Evolutionary conservation across 345 rosid genomes (phyloP).

Genomic region (Eucalyptus camaldulensis): DNA sequence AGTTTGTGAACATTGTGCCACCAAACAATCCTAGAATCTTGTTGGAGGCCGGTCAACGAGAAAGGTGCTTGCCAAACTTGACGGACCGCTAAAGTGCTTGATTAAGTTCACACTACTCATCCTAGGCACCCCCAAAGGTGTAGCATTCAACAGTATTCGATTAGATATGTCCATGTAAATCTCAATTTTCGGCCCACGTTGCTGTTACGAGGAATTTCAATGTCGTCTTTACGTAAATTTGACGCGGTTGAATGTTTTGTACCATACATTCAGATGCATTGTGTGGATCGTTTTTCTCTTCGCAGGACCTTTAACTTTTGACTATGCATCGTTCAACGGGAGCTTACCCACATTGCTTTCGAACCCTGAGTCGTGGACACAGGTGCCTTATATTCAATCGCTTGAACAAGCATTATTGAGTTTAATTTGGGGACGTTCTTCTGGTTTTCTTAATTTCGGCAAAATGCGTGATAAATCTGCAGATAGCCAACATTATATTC

Average conservation of each 20-base stretch:
- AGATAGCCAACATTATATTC: conserved; percentile 22
- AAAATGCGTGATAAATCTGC: background rate
- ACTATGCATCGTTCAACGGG: conserved; percentile 11
- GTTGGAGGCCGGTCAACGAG: background rate
- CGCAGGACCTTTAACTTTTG: conserved; percentile 22
- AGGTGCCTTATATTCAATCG: conserved; percentile 1
- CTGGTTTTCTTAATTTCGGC: background rate
- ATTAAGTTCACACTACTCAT: background rate
- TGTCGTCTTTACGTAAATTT: background rate
- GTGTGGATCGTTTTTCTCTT: background rate
- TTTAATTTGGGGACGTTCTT: background rate
- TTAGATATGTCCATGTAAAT: background rate
- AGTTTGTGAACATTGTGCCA: background rate
- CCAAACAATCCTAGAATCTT: background rate
- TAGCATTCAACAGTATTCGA: background rate
- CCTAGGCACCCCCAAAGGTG: background rate
- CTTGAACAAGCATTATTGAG: background rate
- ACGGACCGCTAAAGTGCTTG: background rate
- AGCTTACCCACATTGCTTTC: conserved; percentile 10
- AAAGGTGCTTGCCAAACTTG: background rate
- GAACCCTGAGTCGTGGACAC: conserved; percentile 26
- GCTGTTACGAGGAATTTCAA: background rate
- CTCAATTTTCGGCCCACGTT: background rate
- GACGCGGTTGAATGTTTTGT: background rate
- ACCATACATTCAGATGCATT: background rate